A percentile compares a stretch with the other conserved stretches of the same genome.
Conservation (phyloP, 75 land plant species). For the Larix kaempferi region DNA sequence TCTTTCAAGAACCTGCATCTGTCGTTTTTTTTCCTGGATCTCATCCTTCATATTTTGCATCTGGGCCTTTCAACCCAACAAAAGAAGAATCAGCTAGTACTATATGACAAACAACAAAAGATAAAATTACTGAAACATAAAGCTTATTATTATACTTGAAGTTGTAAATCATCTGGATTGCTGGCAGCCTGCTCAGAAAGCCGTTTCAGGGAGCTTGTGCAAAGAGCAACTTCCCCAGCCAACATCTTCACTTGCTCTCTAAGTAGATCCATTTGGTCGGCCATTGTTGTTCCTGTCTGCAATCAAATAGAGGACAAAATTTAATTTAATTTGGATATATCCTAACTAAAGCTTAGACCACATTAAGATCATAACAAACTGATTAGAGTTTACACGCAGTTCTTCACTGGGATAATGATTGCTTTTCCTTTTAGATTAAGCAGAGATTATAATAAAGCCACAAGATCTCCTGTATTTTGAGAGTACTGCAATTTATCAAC, state of each 20-base stretch:
- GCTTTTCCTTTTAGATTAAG: too few species aligned
- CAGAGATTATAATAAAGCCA: too few species aligned
- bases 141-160: conserved; percentile 39
- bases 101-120: background rate
- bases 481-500: too few species aligned
- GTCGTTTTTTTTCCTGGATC: conserved; percentile 77
- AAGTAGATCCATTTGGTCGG: conserved; percentile 88
- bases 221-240: conserved; percentile 91
- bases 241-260: conserved; percentile 97
- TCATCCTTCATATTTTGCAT: conserved; percentile 81
- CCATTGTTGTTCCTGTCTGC: conserved; percentile 60
- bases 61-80: conserved; percentile 43
- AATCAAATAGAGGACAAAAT: background rate
- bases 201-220: conserved; percentile 83
- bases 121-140: background rate
- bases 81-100: conserved; percentile 5
- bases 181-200: conserved; percentile 74
- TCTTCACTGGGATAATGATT: too few species aligned
- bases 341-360: too few species aligned
- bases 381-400: too few species aligned
- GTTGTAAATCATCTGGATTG: conserved; percentile 69
- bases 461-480: too few species aligned
- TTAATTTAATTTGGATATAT: too few species aligned
- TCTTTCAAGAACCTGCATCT: conserved; percentile 78
- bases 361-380: too few species aligned